Conservation (phyloP, 2,329 filamentous ascomycete species). For the Penicillium verrucosum region DNA sequence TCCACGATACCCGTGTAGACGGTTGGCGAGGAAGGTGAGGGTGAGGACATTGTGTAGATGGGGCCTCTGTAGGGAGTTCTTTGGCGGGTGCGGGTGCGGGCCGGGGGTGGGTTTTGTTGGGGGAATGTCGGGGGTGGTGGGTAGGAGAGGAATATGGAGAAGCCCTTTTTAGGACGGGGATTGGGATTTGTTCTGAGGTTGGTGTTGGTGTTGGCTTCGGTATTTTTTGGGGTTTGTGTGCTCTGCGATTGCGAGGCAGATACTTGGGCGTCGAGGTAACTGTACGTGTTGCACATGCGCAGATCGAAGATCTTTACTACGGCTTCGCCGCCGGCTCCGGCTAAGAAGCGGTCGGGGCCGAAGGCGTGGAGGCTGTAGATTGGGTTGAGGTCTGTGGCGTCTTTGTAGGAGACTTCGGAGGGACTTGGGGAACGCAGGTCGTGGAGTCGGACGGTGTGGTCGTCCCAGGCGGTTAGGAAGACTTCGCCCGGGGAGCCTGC, state of each 20-base stretch:
- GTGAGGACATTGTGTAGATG: conserved; percentile 45
- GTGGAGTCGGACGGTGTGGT: conserved; percentile 57
- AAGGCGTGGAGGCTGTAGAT: conserved; percentile 59
- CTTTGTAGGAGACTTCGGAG: conserved; percentile 51
- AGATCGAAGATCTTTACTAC: conserved; percentile 63
- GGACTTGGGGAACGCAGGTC: conserved; percentile 55
- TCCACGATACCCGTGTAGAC: conserved; percentile 46
- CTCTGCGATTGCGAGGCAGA: conserved; percentile 1
- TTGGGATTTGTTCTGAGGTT: not conserved
- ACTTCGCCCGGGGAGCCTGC: conserved; percentile 43
- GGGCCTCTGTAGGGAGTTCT: conserved; percentile 41
- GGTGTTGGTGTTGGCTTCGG: not conserved
- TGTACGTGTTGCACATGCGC: conserved; percentile 46
- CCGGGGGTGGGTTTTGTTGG: conserved; percentile 3
- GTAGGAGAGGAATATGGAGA: conserved; percentile 45
- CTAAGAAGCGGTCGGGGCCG: conserved; percentile 56
- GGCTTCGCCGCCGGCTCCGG: conserved; percentile 55
- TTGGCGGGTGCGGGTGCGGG: conserved; percentile 6
- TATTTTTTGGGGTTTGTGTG: not conserved
- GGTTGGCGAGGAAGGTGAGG: conserved; percentile 44
- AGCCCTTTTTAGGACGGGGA: conserved; percentile 29
- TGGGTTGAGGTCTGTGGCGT: conserved; percentile 56
- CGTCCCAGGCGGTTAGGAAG: conserved; percentile 60
- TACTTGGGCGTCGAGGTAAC: conserved; percentile 28
- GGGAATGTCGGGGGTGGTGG: conserved; percentile 15